Percentiles rank a stretch among this genome's conserved stretches.
Conservation (phyloP, 768 basidiomycete species). For the Boletus patriciae region DNA sequence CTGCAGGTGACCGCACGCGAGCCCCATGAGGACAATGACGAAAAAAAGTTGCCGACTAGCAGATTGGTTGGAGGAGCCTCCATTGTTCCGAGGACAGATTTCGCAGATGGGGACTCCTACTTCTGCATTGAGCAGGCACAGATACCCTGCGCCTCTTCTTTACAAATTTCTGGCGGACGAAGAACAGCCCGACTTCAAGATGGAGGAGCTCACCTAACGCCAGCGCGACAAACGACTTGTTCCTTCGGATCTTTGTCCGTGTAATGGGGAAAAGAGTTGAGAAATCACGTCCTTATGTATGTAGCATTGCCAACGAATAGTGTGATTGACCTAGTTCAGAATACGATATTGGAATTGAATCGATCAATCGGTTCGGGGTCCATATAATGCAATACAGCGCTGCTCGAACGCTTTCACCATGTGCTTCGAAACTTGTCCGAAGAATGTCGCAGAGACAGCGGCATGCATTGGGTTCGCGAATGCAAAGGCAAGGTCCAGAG, state of each 20-base stretch:
- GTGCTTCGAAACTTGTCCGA: slow-evolving; percentile 80
- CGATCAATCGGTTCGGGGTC: slow-evolving; percentile 36
- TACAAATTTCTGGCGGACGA: not conserved
- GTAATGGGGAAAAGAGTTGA: not conserved
- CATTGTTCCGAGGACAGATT: no score
- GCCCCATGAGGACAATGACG: not conserved
- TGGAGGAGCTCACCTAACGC: not conserved
- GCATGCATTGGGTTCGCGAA: slow-evolving; percentile 89
- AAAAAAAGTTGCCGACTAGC: not conserved
- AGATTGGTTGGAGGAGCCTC: no score
- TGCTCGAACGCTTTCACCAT: slow-evolving; percentile 95
- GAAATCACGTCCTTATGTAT: not conserved
- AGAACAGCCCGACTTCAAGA: not conserved
- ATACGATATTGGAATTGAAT: not conserved
- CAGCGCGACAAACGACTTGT: not conserved
- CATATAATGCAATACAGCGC: slow-evolving; percentile 74
- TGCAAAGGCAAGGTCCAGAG: slow-evolving; percentile 79
- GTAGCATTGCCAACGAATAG: not conserved
- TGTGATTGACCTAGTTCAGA: not conserved
- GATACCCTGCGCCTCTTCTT: no score
- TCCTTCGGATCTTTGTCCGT: not conserved
- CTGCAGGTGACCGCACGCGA: no score
- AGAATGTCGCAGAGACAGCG: slow-evolving; percentile 77
- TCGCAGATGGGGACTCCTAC: no score
- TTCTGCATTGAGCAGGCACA: no score